A percentile compares a stretch with the other conserved stretches of the same genome.
Evolutionary conservation across 2,329 filamentous ascomycete species (phyloP).

Genomic region (Fusarium sp.): DNA sequence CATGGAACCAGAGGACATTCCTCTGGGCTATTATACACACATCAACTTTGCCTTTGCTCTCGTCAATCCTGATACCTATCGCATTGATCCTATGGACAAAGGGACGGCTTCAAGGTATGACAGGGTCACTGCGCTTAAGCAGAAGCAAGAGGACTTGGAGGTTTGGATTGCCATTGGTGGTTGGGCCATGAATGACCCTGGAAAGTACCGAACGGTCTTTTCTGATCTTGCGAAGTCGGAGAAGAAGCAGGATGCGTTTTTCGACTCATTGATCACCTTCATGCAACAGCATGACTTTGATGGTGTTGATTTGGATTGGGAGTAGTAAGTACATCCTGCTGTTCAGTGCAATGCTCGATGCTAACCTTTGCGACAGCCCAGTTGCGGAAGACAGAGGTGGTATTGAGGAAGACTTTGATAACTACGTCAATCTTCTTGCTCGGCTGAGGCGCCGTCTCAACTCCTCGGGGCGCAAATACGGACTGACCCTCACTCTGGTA

Average conservation of each 20-base stretch:
- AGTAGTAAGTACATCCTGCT: too few species aligned
- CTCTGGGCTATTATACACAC: conserved; percentile 46
- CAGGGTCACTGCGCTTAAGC: conserved; percentile 38
- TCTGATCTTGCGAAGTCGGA: background rate
- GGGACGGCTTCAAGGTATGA: conserved; percentile 1
- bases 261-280: rapidly evolving
- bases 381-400: background rate
- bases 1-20: conserved; percentile 40
- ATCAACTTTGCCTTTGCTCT: conserved; percentile 52
- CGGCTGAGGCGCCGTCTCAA: rapidly evolving
- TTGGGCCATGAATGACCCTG: background rate
- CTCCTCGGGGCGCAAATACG: background rate
- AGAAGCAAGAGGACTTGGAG: conserved; percentile 41
- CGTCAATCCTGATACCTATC: conserved; percentile 48
- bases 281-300: background rate
- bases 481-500: background rate
- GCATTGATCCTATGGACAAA: conserved; percentile 15
- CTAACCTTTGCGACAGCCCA: too few species aligned
- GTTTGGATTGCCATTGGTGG: conserved; percentile 39
- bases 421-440: background rate
- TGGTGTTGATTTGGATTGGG: background rate
- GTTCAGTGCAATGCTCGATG: too few species aligned
- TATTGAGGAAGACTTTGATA: background rate
- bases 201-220: background rate
- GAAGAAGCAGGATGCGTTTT: background rate